Base-by-base conservation (phyloP, 2,329 filamentous ascomycete genomes). In the Diaporthe eres region DNA sequence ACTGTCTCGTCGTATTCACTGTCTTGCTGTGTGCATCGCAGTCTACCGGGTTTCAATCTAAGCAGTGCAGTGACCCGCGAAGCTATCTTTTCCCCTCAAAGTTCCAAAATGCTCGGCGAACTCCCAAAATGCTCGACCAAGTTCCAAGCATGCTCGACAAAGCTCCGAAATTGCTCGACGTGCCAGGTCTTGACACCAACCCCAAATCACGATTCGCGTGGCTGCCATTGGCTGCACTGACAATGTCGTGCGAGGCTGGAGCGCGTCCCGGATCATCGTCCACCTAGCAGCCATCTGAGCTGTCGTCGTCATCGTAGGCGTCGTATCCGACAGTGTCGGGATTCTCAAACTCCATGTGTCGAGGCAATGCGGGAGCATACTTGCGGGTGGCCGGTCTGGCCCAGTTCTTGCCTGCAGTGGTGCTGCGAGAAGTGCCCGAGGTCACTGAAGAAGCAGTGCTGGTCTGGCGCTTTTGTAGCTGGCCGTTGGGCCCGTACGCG, bases 401-500 rank as follows among this genome's bases (percentile, higher is more conserved):
- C 79, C 79, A 81, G 4, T 77, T 77, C 10, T 72, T 72, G 19
- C 75, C 42, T 39, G 34, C 65, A 34, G 73, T 34, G 58, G 58
- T 49, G 55, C 22, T 61, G 37, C 22, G 68, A 25, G 55, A 57
- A 12, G 55, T 71, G 39, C n/a, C 57, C 25, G 55, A 44, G 39
- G 44, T 75, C 49, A 58, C 68, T 2, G 77, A 79, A 31, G 47
- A 39, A 51, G 67, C 71, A 28, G 37, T 31, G 42, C 47, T 42
- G 15, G 63, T 53, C 31, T 70, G 70, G 31, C 75, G 75, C 55
- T 51, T 72, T 42, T 77, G 75, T 25, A 65, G 25, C 74, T 80
- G 65, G 37, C 80, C 80, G 7, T 78, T 34, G 4, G 80, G 79
- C 19, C 78, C 79, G 63, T 74, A 81, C 47, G 78, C 79, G 31